phyloP scores from a whole-genome alignment of 2,329 filamentous ascomycete genomes.

The Aureobasidium pullulans region DNA sequence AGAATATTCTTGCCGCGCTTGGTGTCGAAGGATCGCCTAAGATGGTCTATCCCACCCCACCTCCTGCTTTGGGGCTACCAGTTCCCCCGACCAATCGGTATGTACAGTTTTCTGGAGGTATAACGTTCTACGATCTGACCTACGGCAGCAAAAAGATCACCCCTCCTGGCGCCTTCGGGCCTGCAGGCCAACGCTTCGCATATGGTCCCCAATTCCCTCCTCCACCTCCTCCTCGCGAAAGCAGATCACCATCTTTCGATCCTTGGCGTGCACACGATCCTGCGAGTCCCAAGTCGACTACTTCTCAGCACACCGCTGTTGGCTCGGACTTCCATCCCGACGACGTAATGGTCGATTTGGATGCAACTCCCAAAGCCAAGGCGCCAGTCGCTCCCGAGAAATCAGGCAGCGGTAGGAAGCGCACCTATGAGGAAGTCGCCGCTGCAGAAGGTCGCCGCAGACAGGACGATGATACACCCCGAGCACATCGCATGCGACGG shows the following conservation, averaged over 20 bases:
- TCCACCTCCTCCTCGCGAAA: conserved; percentile 16
- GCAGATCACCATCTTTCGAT: conserved; percentile 17
- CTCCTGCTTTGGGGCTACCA: conserved; percentile 28
- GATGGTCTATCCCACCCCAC: conserved; percentile 30
- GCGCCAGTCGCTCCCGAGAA: not conserved
- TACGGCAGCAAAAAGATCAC: not conserved
- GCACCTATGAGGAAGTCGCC: conserved; percentile 18
- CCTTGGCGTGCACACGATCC: conserved; percentile 15
- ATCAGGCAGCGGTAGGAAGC: conserved; percentile 18
- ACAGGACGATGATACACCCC: conserved; percentile 16
- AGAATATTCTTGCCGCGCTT: conserved; percentile 29
- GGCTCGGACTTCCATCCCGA: conserved; percentile 21
- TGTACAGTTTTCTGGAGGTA: not conserved
- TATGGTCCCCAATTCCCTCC: conserved; percentile 17
- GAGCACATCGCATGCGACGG: conserved; percentile 10
- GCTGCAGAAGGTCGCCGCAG: conserved; percentile 15
- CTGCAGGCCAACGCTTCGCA: not conserved
- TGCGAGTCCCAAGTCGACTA: conserved; percentile 16
- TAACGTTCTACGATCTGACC: not conserved
- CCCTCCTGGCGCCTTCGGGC: not conserved
- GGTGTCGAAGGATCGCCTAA: conserved; percentile 32
- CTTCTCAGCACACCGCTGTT: conserved; percentile 19
- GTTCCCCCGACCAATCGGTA: conserved; percentile 19
- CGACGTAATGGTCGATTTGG: conserved; percentile 12
- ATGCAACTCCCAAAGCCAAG: conserved; percentile 18